Base-by-base conservation (phyloP, 176 grass and related monocot species). In the Aegilops bicornis region DNA sequence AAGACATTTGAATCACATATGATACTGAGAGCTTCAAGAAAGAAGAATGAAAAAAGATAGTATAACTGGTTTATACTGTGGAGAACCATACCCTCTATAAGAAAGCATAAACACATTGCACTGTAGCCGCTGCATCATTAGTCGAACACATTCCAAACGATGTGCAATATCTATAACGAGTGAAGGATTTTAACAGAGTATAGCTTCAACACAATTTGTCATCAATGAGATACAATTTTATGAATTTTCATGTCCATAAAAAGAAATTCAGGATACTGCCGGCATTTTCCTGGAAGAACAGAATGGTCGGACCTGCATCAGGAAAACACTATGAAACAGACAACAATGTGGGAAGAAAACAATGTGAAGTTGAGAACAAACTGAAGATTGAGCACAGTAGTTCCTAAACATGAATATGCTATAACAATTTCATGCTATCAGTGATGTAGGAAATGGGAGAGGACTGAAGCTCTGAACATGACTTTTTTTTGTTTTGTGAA, bases 31-130 rank as follows among this genome's bases (percentile, higher is more conserved):
- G n/a, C 33, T 64, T 78, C 4, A 27, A 64, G 71, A 37, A 52
- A 65, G 6, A 79, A 84, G 42, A 35, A 79, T 33, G 40, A 29
- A 69, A 88, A n/a, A 68, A 36, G 31, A 69, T 74, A 84, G 75
- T 0, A 79, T 68, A 74, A 84, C 13, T 62, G 30, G 54, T 83
- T 76, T 32, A 71, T n/a, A 27, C 61, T 61, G 81, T 42, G 54
- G 64, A 82, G 42, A 87, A 84, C 1, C 80, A 90, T 93, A 99
- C 97, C 97, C 97, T 89, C 97, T 90, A 68, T 99, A 99, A 79
- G 97, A 99, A 94, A 99, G 97, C 97, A 99, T 99, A 85, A 99
- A 96, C n/a, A 94, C 94, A 91, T 99, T 99, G 97, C 97, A 99
- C 65, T 99, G 92, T 36, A 99, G 87, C 64, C 65, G 83, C 80